Percentiles rank a stretch among this genome's conserved stretches.
phyloP scores from a whole-genome alignment of 768 basidiomycete species.

The Russula sp. region DNA sequence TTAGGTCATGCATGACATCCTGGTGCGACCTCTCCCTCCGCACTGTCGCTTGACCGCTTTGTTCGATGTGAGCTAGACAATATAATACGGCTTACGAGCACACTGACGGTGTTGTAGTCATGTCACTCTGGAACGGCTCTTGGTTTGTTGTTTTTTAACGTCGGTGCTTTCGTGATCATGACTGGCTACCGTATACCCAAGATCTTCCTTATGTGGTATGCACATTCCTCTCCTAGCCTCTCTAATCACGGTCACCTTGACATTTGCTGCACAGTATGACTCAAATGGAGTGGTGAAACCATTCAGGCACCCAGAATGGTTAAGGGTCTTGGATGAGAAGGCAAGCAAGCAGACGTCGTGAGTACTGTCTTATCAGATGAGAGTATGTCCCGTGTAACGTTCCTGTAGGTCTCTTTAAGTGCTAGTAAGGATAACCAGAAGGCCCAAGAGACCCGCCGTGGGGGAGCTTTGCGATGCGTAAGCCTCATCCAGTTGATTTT shows the following conservation, averaged over 20 bases:
- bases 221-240: too few species aligned
- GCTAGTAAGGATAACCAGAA: background rate
- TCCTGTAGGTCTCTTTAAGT: constrained; percentile 4
- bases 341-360: constrained; percentile 6
- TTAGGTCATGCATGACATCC: background rate
- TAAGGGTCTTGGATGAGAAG: background rate
- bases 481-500: background rate
- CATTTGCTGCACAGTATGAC: constrained; percentile 1
- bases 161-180: background rate
- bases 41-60: constrained; percentile 13
- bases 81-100: too few species aligned
- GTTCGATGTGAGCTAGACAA: constrained; percentile 11
- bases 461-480: background rate
- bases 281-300: background rate
- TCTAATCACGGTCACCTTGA: background rate
- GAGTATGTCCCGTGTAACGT: background rate
- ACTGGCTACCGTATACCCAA: constrained; percentile 1
- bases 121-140: constrained; percentile 12
- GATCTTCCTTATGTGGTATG: constrained; percentile 14
- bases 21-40: background rate
- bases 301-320: background rate
- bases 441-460: background rate
- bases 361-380: background rate
- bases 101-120: constrained; percentile 1
- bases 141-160: background rate